These are phyloP conservation scores for Solanum megistacrolobum DNA, from an alignment of 257 asterid genomes.

Conservation along the genomic window DNA sequence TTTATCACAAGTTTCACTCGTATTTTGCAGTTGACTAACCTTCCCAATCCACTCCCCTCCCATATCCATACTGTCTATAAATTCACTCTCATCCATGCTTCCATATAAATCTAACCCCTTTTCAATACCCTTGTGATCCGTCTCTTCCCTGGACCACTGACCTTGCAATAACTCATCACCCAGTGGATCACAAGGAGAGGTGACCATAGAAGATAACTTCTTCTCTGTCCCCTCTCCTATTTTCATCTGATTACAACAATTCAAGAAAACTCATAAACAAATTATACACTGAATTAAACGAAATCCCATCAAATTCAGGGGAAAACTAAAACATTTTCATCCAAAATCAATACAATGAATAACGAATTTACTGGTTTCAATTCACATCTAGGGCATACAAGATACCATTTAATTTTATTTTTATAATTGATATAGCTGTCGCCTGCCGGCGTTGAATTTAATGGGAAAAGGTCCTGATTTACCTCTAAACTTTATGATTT, in stretches of 20 bases:
- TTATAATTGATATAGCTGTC: neutral
- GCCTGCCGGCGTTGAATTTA: neutral
- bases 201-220: slow-evolving; percentile 23
- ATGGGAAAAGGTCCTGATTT: no score
- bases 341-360: neutral
- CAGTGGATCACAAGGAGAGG: slow-evolving; percentile 31
- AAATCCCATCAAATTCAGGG: neutral
- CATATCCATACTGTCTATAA: slow-evolving; percentile 22
- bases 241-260: slow-evolving; percentile 30
- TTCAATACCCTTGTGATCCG: neutral
- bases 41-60: slow-evolving; percentile 12
- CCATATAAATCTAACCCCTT: slow-evolving; percentile 14
- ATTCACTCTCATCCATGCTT: slow-evolving; percentile 14
- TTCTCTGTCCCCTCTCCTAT: slow-evolving; percentile 48
- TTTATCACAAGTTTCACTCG: neutral
- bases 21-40: slow-evolving; percentile 15
- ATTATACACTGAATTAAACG: neutral
- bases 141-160: slow-evolving; percentile 1
- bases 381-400: neutral
- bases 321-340: neutral
- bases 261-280: neutral
- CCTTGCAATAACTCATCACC: slow-evolving; percentile 18
- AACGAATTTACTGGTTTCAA: neutral
- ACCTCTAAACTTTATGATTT: no score
- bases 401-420: neutral